Evolutionary conservation across 2,329 filamentous ascomycete genomes (phyloP), one percentile per base, ranked within the genome.

Genomic region (Trichoderma cornu-damae): DNA sequence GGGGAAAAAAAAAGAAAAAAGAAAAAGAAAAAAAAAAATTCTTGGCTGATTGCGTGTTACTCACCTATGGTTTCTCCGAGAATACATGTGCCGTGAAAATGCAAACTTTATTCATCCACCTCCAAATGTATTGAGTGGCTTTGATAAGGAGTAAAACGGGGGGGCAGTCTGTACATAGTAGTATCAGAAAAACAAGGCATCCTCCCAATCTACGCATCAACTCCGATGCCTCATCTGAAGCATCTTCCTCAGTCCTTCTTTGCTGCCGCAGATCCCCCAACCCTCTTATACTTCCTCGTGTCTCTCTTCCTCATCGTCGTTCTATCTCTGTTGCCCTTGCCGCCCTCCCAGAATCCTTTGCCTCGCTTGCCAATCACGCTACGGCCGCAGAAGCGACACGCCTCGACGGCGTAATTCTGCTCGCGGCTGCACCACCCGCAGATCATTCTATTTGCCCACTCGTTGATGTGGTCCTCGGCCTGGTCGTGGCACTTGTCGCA

Each of bases 401-500:
- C 85, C 67, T 92, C 88, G 1, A 87, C 84, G 20, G 84, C 77
- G 71, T 90, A 95, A 62, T 85, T 85, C 73, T 93, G 89, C 75
- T 95, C 90, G 51, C 90, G 78, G 61, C 86, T 90, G 71, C 89
- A 90, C 75, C 81, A 88, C 6, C 87, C 87, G 69, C 88, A 93
- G 34, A 93, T 83, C 88, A 94, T 94, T 48, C 89, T 78, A 66
- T 87, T 90, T 6, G 90, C 90, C 79, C 89, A 90, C 73, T 94
- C 90, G 62, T 89, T 86, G 6, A 81, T 75, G 72, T 95, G 90
- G 50, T 87, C 85, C 64, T 85, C 83, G 8, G 74, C 79, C 14
- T 75, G 79, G 68, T 94, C 89, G 66, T 95, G 90, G 72, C 90
- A 95, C 73, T 80, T 82, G 66, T 86, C 83, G 69, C 83, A 86